phyloP scores from a whole-genome alignment of 495 filamentous ascomycete species.

The Corynascus novoguineensis region DNA sequence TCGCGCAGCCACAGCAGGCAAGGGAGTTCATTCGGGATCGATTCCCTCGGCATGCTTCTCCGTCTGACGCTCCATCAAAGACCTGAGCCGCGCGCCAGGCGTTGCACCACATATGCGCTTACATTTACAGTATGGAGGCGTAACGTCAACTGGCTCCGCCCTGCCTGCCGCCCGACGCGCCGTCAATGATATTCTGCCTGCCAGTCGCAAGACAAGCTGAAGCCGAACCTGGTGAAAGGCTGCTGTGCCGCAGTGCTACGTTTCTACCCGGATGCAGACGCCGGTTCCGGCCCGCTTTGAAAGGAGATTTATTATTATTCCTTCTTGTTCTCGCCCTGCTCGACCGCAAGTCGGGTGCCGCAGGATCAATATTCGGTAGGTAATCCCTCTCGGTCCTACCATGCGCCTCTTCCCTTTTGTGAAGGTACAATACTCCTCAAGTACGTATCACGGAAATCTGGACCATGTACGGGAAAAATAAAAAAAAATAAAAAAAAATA shows the following conservation, averaged over 20 bases:
- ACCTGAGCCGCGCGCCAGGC: not conserved
- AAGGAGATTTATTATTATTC: too few species aligned
- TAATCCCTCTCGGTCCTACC: too few species aligned
- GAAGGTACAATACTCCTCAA: not conserved
- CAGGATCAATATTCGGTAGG: too few species aligned
- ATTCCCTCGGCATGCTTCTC: not conserved
- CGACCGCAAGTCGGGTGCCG: not conserved
- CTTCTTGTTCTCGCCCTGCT: too few species aligned
- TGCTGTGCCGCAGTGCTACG: not conserved
- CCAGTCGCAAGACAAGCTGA: too few species aligned
- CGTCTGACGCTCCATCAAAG: conserved; percentile 11
- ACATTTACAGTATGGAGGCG: too few species aligned
- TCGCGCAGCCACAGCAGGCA: conserved; percentile 1
- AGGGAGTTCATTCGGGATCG: not conserved
- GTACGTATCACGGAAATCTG: not conserved
- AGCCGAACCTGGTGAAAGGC: too few species aligned
- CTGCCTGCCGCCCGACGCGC: not conserved
- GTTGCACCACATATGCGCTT: conserved; percentile 18
- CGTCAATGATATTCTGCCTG: not conserved
- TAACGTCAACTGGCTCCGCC: not conserved
- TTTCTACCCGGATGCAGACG: not conserved
- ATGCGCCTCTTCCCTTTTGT: too few species aligned
- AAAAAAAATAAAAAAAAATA: too few species aligned
- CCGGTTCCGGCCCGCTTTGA: not conserved
- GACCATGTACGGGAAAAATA: too few species aligned